Conservation (phyloP, 2,329 filamentous ascomycete species). For the Gnomoniopsis smithogilvyi region DNA sequence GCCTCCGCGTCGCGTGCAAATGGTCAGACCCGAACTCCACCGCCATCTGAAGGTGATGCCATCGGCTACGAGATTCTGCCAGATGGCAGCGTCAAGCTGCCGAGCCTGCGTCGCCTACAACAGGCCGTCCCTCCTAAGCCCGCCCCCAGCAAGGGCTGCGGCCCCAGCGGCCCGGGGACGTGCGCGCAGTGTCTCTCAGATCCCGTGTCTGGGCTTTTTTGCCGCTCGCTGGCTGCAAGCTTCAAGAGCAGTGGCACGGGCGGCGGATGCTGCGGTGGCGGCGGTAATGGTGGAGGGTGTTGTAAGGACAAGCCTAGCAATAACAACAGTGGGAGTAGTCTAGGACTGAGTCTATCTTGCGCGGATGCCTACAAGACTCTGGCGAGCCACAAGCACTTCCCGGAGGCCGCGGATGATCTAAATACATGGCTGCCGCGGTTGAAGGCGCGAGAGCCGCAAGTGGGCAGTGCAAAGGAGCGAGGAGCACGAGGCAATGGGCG, state of each 20-base stretch:
- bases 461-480: slow-evolving; percentile 15
- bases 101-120: slow-evolving; percentile 32
- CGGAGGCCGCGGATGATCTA: slow-evolving; percentile 69
- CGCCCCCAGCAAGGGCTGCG: slow-evolving; percentile 33
- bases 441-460: slow-evolving; percentile 44
- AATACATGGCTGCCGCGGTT: slow-evolving; percentile 74
- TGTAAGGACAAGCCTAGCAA: slow-evolving; percentile 46
- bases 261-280: slow-evolving; percentile 62
- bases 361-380: slow-evolving; percentile 78
- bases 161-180: slow-evolving; percentile 70
- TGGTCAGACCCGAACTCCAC: slow-evolving; percentile 54
- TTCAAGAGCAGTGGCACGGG: slow-evolving; percentile 39
- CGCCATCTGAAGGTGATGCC: slow-evolving; percentile 60
- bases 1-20: slow-evolving; percentile 19
- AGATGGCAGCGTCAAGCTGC: slow-evolving; percentile 59
- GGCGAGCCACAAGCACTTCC: slow-evolving; percentile 73
- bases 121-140: not conserved
- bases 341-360: slow-evolving; percentile 63
- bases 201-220: slow-evolving; percentile 78
- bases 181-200: slow-evolving; percentile 76
- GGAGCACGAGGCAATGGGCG: slow-evolving; percentile 28
- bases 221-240: slow-evolving; percentile 72
- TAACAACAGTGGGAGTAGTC: slow-evolving; percentile 25
- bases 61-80: slow-evolving; percentile 57
- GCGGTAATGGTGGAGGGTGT: slow-evolving; percentile 57